phyloP scores from a whole-genome alignment of 2,329 filamentous ascomycete species.

The Penicillium sp. region DNA sequence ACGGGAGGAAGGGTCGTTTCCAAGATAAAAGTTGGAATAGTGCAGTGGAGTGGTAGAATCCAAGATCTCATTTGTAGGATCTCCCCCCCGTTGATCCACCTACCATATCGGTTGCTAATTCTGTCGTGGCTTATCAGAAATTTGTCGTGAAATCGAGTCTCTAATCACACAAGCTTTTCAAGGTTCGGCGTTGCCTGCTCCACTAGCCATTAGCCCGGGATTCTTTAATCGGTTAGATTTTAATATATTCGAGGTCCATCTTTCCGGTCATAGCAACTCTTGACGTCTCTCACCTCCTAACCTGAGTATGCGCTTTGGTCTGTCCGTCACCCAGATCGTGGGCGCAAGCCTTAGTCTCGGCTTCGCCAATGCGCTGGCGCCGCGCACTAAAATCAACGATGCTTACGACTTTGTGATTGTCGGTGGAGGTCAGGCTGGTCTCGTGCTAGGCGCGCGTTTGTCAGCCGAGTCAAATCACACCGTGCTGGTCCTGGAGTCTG shows the following conservation, averaged over 20 bases:
- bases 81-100: neutral
- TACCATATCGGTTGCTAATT: neutral
- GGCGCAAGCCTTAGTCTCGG: neutral
- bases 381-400: conserved; percentile 29
- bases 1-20: conserved; percentile 1
- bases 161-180: neutral
- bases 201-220: neutral
- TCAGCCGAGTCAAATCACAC: conserved; percentile 45
- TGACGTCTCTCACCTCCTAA: neutral
- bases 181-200: neutral
- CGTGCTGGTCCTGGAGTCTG: conserved; percentile 36
- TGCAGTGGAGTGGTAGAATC: neutral
- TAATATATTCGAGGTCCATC: neutral
- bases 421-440: conserved; percentile 58
- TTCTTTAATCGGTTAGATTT: neutral
- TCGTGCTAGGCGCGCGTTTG: conserved; percentile 47
- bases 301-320: neutral
- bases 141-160: conserved; percentile 1
- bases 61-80: conserved; percentile 3
- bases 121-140: conserved; percentile 3
- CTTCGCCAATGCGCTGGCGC: conserved; percentile 22
- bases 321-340: neutral
- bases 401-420: conserved; percentile 46
- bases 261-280: neutral
- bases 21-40: neutral